Percentiles rank a stretch among this genome's conserved stretches.
Evolutionary conservation across 345 rosid species (phyloP).

Genomic region (Syzygium aromaticum): DNA sequence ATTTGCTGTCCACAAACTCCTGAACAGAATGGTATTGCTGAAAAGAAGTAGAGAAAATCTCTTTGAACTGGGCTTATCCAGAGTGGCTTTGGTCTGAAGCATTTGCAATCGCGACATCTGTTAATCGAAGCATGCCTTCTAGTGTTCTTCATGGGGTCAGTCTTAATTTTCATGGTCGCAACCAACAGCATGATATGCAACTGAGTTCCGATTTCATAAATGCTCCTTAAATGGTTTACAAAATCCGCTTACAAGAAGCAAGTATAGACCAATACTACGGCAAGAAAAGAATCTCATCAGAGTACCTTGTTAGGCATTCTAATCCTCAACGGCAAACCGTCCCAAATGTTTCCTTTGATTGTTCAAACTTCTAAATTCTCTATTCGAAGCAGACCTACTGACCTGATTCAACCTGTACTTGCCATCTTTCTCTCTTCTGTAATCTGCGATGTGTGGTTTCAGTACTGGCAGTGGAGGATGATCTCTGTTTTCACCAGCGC

Average conservation of each 20-base stretch:
- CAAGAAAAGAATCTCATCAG: neutral
- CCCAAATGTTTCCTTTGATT: constrained; percentile 20
- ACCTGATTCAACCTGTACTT: constrained; percentile 26
- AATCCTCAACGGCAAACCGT: constrained; percentile 17
- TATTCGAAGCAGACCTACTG: constrained; percentile 36
- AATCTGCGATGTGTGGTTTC: constrained; percentile 7
- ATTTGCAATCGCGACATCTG: neutral
- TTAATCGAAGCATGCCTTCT: neutral
- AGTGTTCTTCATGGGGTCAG: neutral
- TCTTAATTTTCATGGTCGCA: neutral
- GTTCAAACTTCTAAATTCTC: constrained; percentile 33
- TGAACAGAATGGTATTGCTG: neutral
- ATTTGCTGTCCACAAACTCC: neutral
- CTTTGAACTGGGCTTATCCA: neutral
- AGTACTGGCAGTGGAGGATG: constrained; percentile 27
- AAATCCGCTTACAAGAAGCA: neutral
- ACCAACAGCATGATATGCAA: neutral
- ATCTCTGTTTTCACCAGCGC: constrained; percentile 7
- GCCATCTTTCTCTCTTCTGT: constrained; percentile 4
- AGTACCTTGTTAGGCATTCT: neutral
- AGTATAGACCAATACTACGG: neutral
- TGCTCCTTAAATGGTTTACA: neutral
- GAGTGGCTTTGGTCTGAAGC: neutral
- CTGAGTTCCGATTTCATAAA: neutral
- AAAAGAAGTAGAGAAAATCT: neutral